Evolutionary conservation across 2,329 filamentous ascomycete genomes (phyloP), one percentile per base, ranked within the genome.

Genomic region (Cytospora chrysosperma): DNA sequence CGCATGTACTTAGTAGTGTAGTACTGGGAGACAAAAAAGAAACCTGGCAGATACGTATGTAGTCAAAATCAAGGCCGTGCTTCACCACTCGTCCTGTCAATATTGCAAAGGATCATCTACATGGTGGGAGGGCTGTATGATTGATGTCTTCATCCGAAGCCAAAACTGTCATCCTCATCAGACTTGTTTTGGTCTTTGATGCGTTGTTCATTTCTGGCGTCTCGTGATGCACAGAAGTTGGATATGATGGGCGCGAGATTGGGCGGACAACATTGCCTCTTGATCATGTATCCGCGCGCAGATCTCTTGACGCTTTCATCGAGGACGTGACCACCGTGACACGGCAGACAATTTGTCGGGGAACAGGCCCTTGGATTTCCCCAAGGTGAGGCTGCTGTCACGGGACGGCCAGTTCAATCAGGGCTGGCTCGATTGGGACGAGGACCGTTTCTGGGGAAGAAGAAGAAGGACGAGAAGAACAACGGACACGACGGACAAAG

Each of bases 261-360:
- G 58, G 54, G n/a, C 34, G 30, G 55, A 55, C 51, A 40, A 49
- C 37, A 47, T 54, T 37, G 24, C 34, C 51, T 43, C 50, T 54
- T 49, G 58, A 54, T 61, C 58, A 61, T 51, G 50, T 52, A 55
- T 55, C n/a, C 51, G 58, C 58, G 43, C 58, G 51, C 58, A 61
- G 58, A 61, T 61, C 58, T 54, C 50, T 61, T 51, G 58, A 61
- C 51, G 51, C 51, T 54, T 54, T 53, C 51, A 61, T 49, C 40
- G 13, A n/a, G 58, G 58, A 55, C 58, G 51, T 61, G 61, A 60
- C 60, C 63, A 65, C 61, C 61, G 64, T 65, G 64, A 65, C 64
- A 63, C 57, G 54, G 57, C 61, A 54, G 54, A 50, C 47, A 62
- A 43, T 56, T 59, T 49, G 57, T 61, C 57, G 64, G 64, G 64